Conservation (phyloP, 1,139 yeast species). For the Sporopachydermia cereana region DNA sequence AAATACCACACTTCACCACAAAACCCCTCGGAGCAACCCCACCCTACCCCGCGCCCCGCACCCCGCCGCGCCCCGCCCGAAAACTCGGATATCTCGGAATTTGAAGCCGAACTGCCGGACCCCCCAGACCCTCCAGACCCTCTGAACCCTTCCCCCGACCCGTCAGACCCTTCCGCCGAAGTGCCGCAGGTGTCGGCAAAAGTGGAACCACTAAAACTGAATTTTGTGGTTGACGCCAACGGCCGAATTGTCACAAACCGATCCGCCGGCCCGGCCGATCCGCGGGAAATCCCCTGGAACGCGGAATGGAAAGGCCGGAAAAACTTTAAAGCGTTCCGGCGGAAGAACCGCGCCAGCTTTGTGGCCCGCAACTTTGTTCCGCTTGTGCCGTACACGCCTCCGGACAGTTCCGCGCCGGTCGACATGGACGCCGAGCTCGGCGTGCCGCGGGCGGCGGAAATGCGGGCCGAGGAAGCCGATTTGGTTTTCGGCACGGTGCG, state of each 20-base stretch:
- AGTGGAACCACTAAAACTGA: background rate
- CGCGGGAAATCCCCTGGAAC: background rate
- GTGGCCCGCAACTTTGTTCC: slow-evolving; percentile 1
- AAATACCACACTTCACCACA: too few species aligned
- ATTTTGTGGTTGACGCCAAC: background rate
- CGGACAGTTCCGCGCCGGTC: background rate
- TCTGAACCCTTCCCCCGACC: too few species aligned
- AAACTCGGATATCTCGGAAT: too few species aligned
- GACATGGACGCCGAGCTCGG: background rate
- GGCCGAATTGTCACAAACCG: background rate
- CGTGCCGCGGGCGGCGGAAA: background rate
- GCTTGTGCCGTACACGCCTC: background rate
- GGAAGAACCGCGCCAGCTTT: background rate
- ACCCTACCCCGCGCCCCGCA: too few species aligned
- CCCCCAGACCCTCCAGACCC: too few species aligned
- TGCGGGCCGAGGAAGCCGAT: background rate
- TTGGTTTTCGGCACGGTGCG: background rate
- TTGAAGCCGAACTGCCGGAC: too few species aligned
- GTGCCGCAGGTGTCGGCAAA: too few species aligned
- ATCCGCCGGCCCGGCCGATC: background rate
- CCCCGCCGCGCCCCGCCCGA: too few species aligned
- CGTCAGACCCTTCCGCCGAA: too few species aligned
- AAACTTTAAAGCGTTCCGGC: background rate
- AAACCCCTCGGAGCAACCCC: too few species aligned
- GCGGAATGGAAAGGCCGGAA: background rate